Evolutionary conservation across 305 asterid genomes (phyloP), one percentile per base, ranked within the genome.

Genomic region (Ilex paraguariensis): DNA sequence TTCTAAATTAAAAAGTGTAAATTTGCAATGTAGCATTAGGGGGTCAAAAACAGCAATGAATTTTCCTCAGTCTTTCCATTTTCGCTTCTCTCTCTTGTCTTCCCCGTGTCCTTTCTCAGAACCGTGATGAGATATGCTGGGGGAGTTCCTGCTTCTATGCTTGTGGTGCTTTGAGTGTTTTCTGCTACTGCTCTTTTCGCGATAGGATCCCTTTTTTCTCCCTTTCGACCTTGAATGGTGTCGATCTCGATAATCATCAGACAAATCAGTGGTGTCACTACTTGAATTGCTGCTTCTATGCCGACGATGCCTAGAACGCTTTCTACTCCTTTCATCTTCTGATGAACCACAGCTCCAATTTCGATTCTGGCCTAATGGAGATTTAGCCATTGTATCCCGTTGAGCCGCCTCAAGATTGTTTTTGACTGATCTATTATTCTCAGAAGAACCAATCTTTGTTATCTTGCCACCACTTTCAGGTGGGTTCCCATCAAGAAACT

Each of bases 81-180:
- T 74, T 67, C 63, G 78, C 74, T 79, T 84, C 77, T 74, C 83
- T 68, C 82, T 81, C 74, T 69, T 85, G 62, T 52, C 59, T 32
- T 73, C 77, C 59, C 80, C 75, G 15, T 68, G 67, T 44, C 75
- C 82, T 80, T 66, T 80, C 45, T 73, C 80, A 45, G 91, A 83
- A 66, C 82, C 67, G 59, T 72, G 82, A 61, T 64, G 83, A 57
- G 93, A 84, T 80, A 80, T 81, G 56, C 75, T 63, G 16, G 88
- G 74, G 62, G 95, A 80, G 52, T 80, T 87, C 66, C 78, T 76
- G 67, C 82, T 71, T 67, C 81, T 81, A 75, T 80, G 90, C 66
- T 85, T 90, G 59, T 67, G 81, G 73, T 87, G 95, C 82, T 87
- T 90, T 33, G 97, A 78, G 63, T 68, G 93, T 61, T 76, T 87